Percentiles rank a stretch among this genome's conserved stretches.
Conservation (phyloP, 2,329 filamentous ascomycete genomes). For the Fusarium sp. region DNA sequence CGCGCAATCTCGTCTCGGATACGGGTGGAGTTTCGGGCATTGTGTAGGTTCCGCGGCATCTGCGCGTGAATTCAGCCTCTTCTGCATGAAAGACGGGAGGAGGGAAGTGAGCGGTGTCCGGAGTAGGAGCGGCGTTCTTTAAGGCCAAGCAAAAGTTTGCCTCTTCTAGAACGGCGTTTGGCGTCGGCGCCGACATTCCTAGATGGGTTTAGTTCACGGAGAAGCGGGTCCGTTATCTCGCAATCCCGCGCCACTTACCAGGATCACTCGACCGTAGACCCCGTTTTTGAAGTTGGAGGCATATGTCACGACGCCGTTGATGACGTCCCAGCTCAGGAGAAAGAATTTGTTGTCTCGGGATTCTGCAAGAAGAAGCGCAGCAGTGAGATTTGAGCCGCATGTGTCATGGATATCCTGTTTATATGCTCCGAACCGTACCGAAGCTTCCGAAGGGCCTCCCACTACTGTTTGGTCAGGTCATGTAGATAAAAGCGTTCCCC, state of each 20-base stretch:
- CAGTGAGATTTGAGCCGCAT: background rate
- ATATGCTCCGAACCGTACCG: background rate
- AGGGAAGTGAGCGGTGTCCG: background rate
- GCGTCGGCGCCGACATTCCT: slow-evolving; percentile 34
- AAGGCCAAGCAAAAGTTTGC: background rate
- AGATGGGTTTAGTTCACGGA: background rate
- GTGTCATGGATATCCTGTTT: slow-evolving; percentile 3
- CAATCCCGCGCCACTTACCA: background rate
- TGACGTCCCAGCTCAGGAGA: background rate
- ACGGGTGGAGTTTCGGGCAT: slow-evolving; percentile 12
- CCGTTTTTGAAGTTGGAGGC: background rate
- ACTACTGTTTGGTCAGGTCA: background rate
- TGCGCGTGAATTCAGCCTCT: background rate
- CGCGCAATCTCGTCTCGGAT: slow-evolving; percentile 15
- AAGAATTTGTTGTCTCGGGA: background rate
- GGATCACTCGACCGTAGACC: background rate
- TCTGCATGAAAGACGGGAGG: background rate
- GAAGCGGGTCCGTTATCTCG: background rate
- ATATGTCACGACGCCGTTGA: background rate
- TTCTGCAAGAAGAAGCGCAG: background rate
- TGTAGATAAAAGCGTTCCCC: background rate
- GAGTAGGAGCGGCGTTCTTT: slow-evolving; percentile 4
- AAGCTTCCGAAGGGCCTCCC: background rate
- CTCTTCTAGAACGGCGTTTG: background rate
- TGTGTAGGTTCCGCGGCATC: background rate